Evolutionary conservation across 2,329 filamentous ascomycete genomes (phyloP), one percentile per base, ranked within the genome.

Genomic region (Xylaria sp.): DNA sequence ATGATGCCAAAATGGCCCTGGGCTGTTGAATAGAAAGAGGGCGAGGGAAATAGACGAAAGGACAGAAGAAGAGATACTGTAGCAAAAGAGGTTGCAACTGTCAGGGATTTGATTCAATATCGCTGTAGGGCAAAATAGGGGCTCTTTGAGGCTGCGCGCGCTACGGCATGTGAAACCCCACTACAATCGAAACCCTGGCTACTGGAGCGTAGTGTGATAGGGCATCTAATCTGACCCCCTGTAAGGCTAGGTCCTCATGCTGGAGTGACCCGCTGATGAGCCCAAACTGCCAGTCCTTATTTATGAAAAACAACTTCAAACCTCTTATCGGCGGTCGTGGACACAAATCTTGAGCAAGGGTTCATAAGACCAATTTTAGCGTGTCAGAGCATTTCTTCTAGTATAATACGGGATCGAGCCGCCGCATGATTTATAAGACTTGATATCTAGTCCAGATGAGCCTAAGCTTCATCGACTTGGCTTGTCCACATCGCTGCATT

Each of bases 1-100:
- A 73, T 66, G 72, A 73, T 68, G 68, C 71, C 68, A 70, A 64
- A 70, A 68, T 69, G 72, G 63, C 71, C 71, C 70, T 70, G 66
- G 64, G 59, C 65, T 62, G 48, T 63, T 31, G 67, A 65, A 54
- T 23, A 39, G 71, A 31, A 63, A 70, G 20, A 50, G 46, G 60
- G 65, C 18, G 52, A 10, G 44, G 56, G 37, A 3, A 37, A 28
- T 0, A 41, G 46, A 54, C 56, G 44, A 64, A 34, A 58, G 48
- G 52, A 48, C 2, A 44, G 37, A 25, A 44, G 37, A 25, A 58
- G 52, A 18, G 28, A 20, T 13, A 52, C 23, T 12, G 23, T 52
- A 28, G 50, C 23, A 31, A 18, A 41, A 25, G 20, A 25, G 37
- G 41, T 23, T 23, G 34, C 20, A 57, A 20, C 13, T 41, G 50